phyloP scores from a whole-genome alignment of 345 rosid genomes.

The Moringa oleifera region DNA sequence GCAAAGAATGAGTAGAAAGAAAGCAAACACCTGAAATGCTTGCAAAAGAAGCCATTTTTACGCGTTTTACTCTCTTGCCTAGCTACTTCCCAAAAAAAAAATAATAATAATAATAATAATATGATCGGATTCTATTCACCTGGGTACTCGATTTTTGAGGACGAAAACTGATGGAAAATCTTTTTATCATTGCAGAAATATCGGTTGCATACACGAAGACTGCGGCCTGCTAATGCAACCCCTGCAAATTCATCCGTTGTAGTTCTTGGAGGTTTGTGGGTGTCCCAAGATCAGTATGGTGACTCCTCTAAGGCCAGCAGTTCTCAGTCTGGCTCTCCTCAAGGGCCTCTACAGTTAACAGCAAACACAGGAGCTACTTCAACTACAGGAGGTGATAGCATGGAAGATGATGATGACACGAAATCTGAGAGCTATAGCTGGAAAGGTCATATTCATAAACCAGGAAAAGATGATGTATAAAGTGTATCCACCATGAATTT shows the following conservation, averaged over 20 bases:
- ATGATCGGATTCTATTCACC: too few species aligned
- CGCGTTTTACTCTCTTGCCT: background rate
- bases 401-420: constrained; percentile 69
- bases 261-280: constrained; percentile 61
- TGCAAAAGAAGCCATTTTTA: background rate
- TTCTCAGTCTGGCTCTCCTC: constrained; percentile 68
- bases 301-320: constrained; percentile 46
- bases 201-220: constrained; percentile 60
- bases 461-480: constrained; percentile 43
- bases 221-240: constrained; percentile 24
- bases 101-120: too few species aligned
- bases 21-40: constrained; percentile 5
- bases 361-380: constrained; percentile 49
- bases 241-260: constrained; percentile 42
- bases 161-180: constrained; percentile 11
- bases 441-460: constrained; percentile 41
- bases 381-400: constrained; percentile 49
- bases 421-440: constrained; percentile 67
- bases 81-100: background rate
- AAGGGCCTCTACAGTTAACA: constrained; percentile 74
- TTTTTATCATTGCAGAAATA: constrained; percentile 58
- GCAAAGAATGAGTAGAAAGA: constrained; percentile 5
- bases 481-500: constrained; percentile 45
- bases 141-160: background rate
- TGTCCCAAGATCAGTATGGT: constrained; percentile 44